phyloP scores from a whole-genome alignment of 495 filamentous ascomycete species.

The Neurospora sublineolata region DNA sequence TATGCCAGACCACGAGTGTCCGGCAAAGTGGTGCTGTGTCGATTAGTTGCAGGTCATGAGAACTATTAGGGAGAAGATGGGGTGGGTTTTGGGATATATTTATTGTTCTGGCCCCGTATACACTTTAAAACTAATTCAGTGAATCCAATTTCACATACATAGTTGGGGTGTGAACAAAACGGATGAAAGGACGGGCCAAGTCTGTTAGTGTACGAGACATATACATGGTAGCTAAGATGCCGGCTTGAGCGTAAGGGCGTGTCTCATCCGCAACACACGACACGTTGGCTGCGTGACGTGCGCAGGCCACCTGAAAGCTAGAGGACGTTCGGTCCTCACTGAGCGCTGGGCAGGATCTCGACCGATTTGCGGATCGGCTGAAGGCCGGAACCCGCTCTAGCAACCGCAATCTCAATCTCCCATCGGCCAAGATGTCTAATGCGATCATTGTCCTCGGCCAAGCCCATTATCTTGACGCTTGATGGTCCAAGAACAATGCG shows the following conservation, averaged over 20 bases:
- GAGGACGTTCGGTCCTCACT: not conserved
- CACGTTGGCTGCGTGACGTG: not conserved
- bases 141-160: not conserved
- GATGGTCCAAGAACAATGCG: conserved; percentile 22
- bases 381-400: conserved; percentile 1
- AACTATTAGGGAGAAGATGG: not conserved
- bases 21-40: not conserved
- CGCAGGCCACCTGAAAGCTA: not conserved
- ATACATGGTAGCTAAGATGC: not conserved
- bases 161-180: not conserved
- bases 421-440: conserved; percentile 31
- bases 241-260: not conserved
- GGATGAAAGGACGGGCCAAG: not conserved
- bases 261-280: not conserved
- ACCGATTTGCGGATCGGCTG: conserved; percentile 21
- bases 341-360: conserved; percentile 18
- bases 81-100: not conserved
- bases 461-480: conserved; percentile 20
- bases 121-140: not conserved
- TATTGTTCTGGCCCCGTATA: not conserved
- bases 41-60: not conserved
- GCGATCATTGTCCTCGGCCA: conserved; percentile 23
- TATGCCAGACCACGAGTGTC: not conserved
- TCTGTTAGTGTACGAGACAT: not conserved
- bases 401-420: conserved; percentile 20